Percentiles rank a stretch among this genome's conserved stretches.
Evolutionary conservation across 192 early-diverging fungal species (phyloP).

Genomic region (Chytriomyces confervae): DNA sequence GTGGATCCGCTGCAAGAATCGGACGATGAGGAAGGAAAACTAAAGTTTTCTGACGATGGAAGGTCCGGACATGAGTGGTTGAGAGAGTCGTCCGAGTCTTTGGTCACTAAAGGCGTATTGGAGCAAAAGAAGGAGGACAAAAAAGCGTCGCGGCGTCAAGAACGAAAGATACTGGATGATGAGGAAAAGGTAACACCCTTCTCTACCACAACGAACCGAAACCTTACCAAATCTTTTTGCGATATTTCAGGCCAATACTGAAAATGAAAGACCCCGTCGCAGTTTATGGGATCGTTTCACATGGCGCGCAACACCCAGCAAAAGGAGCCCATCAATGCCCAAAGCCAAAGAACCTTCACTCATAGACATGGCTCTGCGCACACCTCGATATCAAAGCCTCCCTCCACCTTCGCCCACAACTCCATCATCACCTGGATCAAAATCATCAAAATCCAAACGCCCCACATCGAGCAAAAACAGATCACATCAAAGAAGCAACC

Average conservation of each 20-base stretch:
- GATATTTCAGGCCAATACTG: not conserved
- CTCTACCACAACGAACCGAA: too few relatives aligned
- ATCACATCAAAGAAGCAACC: not conserved
- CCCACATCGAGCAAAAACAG: not conserved
- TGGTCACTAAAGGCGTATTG: not conserved
- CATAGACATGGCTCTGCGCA: not conserved
- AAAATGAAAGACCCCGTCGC: not conserved
- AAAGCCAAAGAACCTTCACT: not conserved
- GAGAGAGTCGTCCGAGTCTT: not conserved
- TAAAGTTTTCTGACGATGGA: slow-evolving; percentile 25
- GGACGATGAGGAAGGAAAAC: slow-evolving; percentile 14
- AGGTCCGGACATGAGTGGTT: slow-evolving; percentile 32
- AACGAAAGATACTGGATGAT: slow-evolving; percentile 1
- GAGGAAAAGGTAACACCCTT: not conserved
- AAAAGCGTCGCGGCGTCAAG: not conserved
- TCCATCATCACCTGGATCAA: too few relatives aligned
- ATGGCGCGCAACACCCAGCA: not conserved
- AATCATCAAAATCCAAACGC: not conserved
- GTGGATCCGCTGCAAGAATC: slow-evolving; percentile 10
- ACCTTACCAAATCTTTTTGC: not conserved
- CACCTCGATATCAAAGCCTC: not conserved
- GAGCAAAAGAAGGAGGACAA: slow-evolving; percentile 10
- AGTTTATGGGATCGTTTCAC: slow-evolving; percentile 1
- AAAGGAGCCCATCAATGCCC: not conserved
- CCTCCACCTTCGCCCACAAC: not conserved